Evolutionary conservation across 805 yeast genomes (phyloP).

Genomic region (Saccharomycopsis vini): DNA sequence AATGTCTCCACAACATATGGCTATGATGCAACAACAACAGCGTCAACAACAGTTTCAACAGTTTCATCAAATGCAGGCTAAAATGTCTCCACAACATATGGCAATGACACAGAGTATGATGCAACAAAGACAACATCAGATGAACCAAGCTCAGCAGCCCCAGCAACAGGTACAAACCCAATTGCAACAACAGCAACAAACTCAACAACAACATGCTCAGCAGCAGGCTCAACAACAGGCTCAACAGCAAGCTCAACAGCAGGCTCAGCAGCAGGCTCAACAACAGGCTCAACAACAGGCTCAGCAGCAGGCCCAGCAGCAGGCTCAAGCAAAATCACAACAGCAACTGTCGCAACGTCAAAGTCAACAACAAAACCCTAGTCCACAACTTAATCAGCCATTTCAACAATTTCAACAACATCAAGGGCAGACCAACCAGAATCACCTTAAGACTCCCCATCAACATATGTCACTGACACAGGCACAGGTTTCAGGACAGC

Average conservation of each 20-base stretch:
- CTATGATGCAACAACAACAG: constrained; percentile 7
- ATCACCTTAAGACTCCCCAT: no score
- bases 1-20: constrained; percentile 3
- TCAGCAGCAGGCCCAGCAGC: constrained; percentile 9
- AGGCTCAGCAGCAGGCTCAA: constrained; percentile 7
- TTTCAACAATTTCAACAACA: no score
- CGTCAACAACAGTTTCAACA: constrained; percentile 5
- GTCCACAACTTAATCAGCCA: no score
- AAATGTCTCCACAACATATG: constrained; percentile 3
- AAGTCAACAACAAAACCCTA: not conserved
- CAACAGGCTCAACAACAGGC: constrained; percentile 2
- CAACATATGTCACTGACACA: no score
- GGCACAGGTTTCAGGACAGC: no score
- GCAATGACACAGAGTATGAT: not conserved
- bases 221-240: constrained; percentile 4
- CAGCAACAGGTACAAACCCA: constrained; percentile 8
- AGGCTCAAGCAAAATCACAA: not conserved
- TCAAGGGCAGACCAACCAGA: no score
- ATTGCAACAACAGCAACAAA: constrained; percentile 3
- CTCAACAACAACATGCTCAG: constrained; percentile 3
- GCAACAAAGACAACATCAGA: constrained; percentile 7
- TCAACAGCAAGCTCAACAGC: constrained; percentile 3
- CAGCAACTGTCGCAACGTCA: constrained; percentile 1
- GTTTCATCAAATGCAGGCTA: constrained; percentile 20
- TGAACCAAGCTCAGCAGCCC: not conserved